A percentile compares a stretch with the other conserved stretches of the same genome.
These are phyloP conservation scores for Cyberlindnera saturnus DNA, from an alignment of 805 yeast genomes.

Conservation along the genomic window DNA sequence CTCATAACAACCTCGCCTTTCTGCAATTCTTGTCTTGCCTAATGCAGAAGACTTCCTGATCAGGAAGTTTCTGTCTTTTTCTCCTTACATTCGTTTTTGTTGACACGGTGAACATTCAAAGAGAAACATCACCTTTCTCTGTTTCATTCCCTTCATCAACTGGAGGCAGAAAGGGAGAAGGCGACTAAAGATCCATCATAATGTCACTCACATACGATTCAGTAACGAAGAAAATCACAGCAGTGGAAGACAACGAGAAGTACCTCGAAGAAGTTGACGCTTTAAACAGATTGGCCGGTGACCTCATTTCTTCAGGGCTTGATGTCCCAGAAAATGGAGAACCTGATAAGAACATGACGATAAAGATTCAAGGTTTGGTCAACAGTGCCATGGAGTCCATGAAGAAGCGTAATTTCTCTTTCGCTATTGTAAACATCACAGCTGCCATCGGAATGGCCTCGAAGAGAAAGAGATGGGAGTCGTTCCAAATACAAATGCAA, in stretches of 20 bases:
- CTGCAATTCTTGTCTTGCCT: too few relatives aligned
- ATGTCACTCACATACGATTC: slow-evolving; percentile 22
- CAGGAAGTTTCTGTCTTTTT: too few relatives aligned
- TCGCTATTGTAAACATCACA: slow-evolving; percentile 57
- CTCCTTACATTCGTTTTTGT: too few relatives aligned
- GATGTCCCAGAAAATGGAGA: slow-evolving; percentile 51
- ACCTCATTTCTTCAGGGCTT: slow-evolving; percentile 26
- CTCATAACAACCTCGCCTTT: too few relatives aligned
- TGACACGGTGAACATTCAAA: too few relatives aligned
- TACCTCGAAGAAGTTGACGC: slow-evolving; percentile 25
- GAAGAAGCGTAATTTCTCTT: slow-evolving; percentile 47
- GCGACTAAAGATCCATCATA: too few relatives aligned
- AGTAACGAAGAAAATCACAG: slow-evolving; percentile 22
- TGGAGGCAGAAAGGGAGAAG: too few relatives aligned
- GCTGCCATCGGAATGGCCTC: slow-evolving; percentile 63
- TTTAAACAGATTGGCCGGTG: slow-evolving; percentile 29
- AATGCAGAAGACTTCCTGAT: too few relatives aligned
- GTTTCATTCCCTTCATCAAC: too few relatives aligned
- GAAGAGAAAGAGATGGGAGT: slow-evolving; percentile 67
- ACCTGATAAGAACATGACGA: slow-evolving; percentile 48
- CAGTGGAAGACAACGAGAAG: slow-evolving; percentile 9
- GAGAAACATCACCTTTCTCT: too few relatives aligned
- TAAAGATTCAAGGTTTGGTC: slow-evolving; percentile 58
- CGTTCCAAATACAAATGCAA: slow-evolving; percentile 65
- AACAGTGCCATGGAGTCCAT: slow-evolving; percentile 57